phyloP scores from a whole-genome alignment of 2,329 filamentous ascomycete genomes.

The Monilinia laxa region DNA sequence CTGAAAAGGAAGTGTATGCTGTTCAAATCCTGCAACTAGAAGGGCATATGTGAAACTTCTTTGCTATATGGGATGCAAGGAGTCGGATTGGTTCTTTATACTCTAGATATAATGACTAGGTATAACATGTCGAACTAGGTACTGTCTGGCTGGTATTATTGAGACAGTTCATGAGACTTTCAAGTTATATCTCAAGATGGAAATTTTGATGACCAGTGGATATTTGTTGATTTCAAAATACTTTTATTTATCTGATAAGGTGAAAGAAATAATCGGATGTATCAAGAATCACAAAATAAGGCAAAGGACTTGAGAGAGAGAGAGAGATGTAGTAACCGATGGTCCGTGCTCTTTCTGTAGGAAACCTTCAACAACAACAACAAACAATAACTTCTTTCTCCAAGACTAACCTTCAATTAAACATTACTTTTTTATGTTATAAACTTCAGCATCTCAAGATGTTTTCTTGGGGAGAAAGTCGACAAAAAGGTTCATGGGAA shows the following conservation, averaged over 20 bases:
- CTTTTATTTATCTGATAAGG: neutral
- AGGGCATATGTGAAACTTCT: neutral
- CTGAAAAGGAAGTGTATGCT: neutral
- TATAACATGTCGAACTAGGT: neutral
- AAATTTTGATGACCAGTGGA: neutral
- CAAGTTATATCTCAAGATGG: neutral
- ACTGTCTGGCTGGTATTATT: neutral
- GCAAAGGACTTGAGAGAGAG: neutral
- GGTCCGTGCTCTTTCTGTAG: neutral
- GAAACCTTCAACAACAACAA: neutral
- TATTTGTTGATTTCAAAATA: neutral
- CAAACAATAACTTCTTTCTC: neutral
- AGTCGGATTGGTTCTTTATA: neutral
- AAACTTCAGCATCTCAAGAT: conserved; percentile 1
- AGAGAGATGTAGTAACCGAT: neutral
- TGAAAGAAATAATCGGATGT: neutral
- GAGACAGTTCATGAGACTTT: neutral
- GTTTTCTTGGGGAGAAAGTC: neutral
- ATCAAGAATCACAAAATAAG: neutral
- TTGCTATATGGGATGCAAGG: neutral
- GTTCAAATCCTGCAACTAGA: neutral
- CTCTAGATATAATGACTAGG: neutral
- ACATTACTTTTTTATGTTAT: neutral
- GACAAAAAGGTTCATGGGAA: neutral
- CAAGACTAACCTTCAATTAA: conserved; percentile 1